Base-by-base conservation (phyloP, 768 basidiomycete species). In the Hemileccinum rubropunctum region DNA sequence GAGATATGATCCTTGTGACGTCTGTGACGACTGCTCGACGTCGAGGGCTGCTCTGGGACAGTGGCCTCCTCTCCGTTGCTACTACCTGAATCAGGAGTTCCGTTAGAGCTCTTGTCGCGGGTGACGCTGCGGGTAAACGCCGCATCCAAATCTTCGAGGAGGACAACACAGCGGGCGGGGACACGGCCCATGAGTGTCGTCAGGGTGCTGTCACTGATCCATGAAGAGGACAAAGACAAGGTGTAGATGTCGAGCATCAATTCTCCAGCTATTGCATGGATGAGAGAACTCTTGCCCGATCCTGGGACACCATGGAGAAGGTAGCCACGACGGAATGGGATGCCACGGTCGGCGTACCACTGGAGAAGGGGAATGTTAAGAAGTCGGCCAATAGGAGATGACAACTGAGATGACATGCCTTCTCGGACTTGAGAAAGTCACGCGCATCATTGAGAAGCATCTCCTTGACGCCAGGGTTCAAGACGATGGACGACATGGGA, bases 291-390 rank as follows among this genome's bases (percentile, higher is more conserved):
- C 73, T 94, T 94, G 41, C 91, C 91, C 23, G 86, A 88, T 42
- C 91, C 91, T 11, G 91, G 85, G 23, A 90, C 86, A 55, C 89
- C 88, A 58, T 91, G 83, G 20, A 92, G 76, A 44, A 92, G 79
- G 66, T 91, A 91, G 5, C 91, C 91, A 48, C 91, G 81, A 47
- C 91, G 86, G 80, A 90, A 93, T 27, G 91, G 91, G 57, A 93
- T 92, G 44, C 91, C 91, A 59, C 91, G 84, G 67, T 91, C 88
- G n/a, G 88, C 88, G 58, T 93, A 94, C 91, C 91, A 93, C 82
- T 89, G 30, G 50, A 27, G 20, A 54, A 32, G 5, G 50, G 45
- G 6, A 13, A 53, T 14, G 36, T 38, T 40, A 50, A 42, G 38
- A 30, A 47, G 28, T 20, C 5, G n/a, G 6, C 17, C 9, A 36